A percentile compares a stretch with the other conserved stretches of the same genome.
These are phyloP conservation scores for Aristolochia fimbriata DNA, from an alignment of 164 flowering plant genomes.

Conservation along the genomic window DNA sequence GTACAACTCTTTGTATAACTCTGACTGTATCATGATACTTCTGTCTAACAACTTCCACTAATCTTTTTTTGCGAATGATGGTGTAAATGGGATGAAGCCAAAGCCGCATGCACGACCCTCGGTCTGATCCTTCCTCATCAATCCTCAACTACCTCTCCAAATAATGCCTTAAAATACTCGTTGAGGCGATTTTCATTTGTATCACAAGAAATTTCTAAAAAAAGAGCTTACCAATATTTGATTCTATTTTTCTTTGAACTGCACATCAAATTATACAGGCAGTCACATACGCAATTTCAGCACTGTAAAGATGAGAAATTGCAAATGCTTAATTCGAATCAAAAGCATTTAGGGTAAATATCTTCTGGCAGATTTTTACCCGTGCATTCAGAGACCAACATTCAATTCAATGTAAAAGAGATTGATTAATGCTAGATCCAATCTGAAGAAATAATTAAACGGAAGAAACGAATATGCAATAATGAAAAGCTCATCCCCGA, in stretches of 20 bases:
- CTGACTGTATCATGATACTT: too few relatives aligned
- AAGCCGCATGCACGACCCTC: too few relatives aligned
- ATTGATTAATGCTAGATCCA: conserved; percentile 1
- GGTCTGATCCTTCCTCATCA: too few relatives aligned
- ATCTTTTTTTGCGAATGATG: too few relatives aligned
- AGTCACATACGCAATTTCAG: conserved; percentile 2
- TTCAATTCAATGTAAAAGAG: neutral
- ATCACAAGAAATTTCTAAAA: conserved; percentile 90
- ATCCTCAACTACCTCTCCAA: too few relatives aligned
- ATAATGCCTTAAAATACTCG: too few relatives aligned
- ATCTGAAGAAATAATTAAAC: neutral
- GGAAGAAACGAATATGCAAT: neutral
- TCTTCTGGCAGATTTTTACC: too few relatives aligned
- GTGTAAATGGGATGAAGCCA: too few relatives aligned
- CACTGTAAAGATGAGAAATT: neutral
- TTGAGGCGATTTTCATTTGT: conserved; percentile 72
- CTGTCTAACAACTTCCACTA: too few relatives aligned
- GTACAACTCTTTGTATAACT: too few relatives aligned
- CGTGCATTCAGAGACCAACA: neutral
- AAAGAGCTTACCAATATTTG: conserved; percentile 84
- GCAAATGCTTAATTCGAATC: neutral
- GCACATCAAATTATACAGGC: conserved; percentile 9
- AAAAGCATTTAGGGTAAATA: neutral
- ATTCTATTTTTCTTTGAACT: conserved; percentile 51
- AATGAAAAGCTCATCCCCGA: neutral